phyloP scores from a whole-genome alignment of 2,329 filamentous ascomycete species.

The Colletotrichum sp. region DNA sequence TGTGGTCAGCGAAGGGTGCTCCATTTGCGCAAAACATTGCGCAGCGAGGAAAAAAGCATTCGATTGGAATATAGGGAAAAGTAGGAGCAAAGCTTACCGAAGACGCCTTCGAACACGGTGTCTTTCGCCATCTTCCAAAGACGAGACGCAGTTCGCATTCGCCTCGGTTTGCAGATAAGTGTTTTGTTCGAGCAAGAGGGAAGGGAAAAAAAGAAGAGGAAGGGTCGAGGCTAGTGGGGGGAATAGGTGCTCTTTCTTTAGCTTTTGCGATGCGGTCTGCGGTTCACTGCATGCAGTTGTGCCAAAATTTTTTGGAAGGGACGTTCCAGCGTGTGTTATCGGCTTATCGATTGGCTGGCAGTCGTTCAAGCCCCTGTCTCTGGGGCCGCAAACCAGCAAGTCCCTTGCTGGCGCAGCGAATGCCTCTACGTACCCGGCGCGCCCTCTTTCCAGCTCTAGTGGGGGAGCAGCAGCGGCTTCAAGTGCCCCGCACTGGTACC shows the following conservation, averaged over 20 bases:
- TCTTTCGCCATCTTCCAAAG: conserved; percentile 58
- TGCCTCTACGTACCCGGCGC: background rate
- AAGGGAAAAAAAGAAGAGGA: background rate
- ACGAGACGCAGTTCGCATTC: conserved; percentile 35
- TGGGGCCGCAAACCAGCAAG: background rate
- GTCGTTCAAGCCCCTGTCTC: background rate
- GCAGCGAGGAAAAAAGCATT: background rate
- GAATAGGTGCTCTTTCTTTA: conserved; percentile 1
- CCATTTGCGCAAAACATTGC: background rate
- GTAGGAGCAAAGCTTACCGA: conserved; percentile 48
- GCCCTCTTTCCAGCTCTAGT: conserved; percentile 2
- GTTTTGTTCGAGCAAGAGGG: background rate
- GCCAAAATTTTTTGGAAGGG: conserved; percentile 16
- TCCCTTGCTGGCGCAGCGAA: background rate
- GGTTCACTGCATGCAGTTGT: conserved; percentile 13
- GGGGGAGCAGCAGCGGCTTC: background rate
- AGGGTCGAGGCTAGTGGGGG: background rate
- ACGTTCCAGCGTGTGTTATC: conserved; percentile 12
- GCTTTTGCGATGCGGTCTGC: conserved; percentile 15
- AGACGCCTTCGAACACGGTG: conserved; percentile 60
- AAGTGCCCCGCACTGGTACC: conserved; percentile 9
- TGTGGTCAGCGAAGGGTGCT: background rate
- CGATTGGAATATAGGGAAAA: background rate
- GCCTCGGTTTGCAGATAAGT: background rate
- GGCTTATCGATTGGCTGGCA: conserved; percentile 16